Evolutionary conservation across 2,329 filamentous ascomycete genomes (phyloP).

Genomic region (Alternaria consortialis): DNA sequence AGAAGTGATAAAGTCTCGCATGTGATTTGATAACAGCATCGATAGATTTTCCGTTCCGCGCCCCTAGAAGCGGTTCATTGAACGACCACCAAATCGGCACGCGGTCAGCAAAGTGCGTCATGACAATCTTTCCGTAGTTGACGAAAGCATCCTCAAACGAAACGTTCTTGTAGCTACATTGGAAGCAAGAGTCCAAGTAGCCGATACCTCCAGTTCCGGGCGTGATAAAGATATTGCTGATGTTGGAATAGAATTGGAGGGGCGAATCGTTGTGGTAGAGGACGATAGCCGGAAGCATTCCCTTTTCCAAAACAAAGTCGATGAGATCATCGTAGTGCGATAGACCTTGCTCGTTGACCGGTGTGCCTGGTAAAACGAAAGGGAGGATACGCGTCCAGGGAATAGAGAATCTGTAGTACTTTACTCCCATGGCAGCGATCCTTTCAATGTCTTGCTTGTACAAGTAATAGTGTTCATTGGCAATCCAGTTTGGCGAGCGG

Average conservation of each 20-base stretch:
- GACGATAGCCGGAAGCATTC: constrained; percentile 60
- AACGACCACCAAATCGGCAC: constrained; percentile 64
- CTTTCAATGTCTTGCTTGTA: constrained; percentile 67
- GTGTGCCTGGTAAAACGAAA: constrained; percentile 60
- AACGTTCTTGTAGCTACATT: constrained; percentile 50
- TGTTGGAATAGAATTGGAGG: constrained; percentile 53
- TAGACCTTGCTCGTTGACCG: constrained; percentile 61
- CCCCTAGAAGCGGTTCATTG: constrained; percentile 61
- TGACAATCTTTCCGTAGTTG: constrained; percentile 63
- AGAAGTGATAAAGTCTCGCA: constrained; percentile 62
- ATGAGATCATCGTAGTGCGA: constrained; percentile 66
- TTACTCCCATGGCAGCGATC: constrained; percentile 61
- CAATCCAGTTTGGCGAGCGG: constrained; percentile 32
- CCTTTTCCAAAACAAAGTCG: constrained; percentile 59
- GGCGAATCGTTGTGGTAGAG: constrained; percentile 62
- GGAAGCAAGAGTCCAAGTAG: constrained; percentile 50
- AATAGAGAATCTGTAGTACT: constrained; percentile 63
- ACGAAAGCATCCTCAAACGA: constrained; percentile 62
- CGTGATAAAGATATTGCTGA: constrained; percentile 33
- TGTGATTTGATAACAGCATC: constrained; percentile 55
- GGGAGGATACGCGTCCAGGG: constrained; percentile 64
- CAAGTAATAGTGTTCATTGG: constrained; percentile 63
- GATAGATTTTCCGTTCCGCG: constrained; percentile 53
- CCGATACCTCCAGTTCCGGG: constrained; percentile 42
- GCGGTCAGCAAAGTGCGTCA: constrained; percentile 62